Percentiles rank a stretch among this genome's conserved stretches.
Conservation (phyloP, 345 rosid species). For the Populus simonii region DNA sequence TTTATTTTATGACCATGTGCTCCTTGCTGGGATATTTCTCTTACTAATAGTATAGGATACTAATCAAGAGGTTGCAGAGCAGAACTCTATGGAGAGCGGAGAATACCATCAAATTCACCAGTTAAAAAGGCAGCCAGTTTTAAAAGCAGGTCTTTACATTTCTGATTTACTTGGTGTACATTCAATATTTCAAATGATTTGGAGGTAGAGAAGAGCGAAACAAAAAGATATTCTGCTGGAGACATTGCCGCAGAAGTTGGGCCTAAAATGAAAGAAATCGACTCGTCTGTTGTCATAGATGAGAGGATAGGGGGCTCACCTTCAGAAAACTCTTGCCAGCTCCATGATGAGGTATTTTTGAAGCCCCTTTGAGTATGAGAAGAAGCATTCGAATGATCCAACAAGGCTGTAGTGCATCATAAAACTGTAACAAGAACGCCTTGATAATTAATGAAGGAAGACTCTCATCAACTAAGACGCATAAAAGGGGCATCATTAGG, state of each 20-base stretch:
- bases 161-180: not conserved
- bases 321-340: not conserved
- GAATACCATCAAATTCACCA: not conserved
- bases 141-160: not conserved
- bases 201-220: not conserved
- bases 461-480: no score
- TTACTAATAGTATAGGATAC: not conserved
- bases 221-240: not conserved
- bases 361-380: no score
- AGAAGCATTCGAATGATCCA: no score
- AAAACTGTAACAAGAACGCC: no score
- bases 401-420: no score
- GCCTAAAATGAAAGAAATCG: not conserved
- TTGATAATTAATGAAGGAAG: no score
- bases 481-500: no score
- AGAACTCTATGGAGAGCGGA: not conserved
- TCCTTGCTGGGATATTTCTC: not conserved
- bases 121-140: not conserved
- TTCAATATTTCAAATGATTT: not conserved
- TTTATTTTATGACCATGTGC: not conserved
- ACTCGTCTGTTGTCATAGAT: not conserved
- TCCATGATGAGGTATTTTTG: not conserved
- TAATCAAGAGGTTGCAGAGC: not conserved
- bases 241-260: not conserved
- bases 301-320: not conserved